Base-by-base conservation (phyloP, 371 early-diverging fungal genomes). In the Rhizopus arrhizus region DNA sequence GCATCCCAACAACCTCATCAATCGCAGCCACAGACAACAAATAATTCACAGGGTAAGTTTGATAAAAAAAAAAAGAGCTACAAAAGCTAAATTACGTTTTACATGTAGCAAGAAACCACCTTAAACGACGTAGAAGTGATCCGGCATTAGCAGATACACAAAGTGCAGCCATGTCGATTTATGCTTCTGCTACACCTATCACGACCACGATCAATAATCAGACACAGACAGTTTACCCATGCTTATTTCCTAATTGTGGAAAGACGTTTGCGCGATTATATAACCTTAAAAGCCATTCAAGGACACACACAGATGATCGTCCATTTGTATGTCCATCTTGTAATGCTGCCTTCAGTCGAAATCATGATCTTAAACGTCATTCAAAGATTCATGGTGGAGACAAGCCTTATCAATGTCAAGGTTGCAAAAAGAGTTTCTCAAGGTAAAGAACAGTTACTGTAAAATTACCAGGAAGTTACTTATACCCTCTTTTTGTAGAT, bases 281-380 rank as follows among this genome's bases (percentile, higher is more conserved):
- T 62, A 91, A 90, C 59, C 81, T 91, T 42, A 91, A 90, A 56
- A 90, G 90, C 42, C 92, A 92, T 63, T 86, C 87, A 35, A 75
- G 87, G 52, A 91, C 92, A 5, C 92, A 92, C 64, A 89, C 92
- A 3, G 85, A 87, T 45, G 88, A 90, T 47, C 80, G 91, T 47
- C 93, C 93, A 1, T 94, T 90, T 79, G 78, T 85, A 5, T 94
- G 95, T 63, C 68, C 70, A 35, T 75, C 81, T 3, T 94, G 95
- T 66, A 64, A 78, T 38, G 84, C 88, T 48, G 86, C 92, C 1
- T 94, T 94, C 62, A 83, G 91, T 58, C 82, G 95, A 40, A 92
- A 94, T 61, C 94, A 94, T 61, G 95, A 94, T 66, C 70, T 94
- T 41, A 93, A 93, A 60, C 77, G 95, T 11, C 95, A 94, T 62